Percentiles rank a stretch among this genome's conserved stretches.
phyloP scores from a whole-genome alignment of 78 protist genomes.

The Dictyostelium brefeldianum region DNA sequence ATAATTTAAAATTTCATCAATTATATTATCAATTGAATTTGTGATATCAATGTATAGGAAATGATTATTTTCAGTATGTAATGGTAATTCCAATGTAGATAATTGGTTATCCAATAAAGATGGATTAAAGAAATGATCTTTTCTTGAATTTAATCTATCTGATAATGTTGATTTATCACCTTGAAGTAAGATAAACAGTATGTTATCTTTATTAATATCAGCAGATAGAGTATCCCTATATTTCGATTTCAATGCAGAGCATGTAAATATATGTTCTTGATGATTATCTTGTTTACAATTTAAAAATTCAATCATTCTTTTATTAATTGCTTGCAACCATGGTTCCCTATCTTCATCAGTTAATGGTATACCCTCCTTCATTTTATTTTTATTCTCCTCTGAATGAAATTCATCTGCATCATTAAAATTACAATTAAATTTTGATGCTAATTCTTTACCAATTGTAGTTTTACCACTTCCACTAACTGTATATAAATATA shows the following conservation, averaged over 20 bases:
- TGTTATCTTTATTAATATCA: background rate
- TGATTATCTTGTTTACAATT: background rate
- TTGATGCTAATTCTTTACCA: background rate
- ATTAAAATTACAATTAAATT: slow-evolving; percentile 26
- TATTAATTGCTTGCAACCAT: slow-evolving; percentile 49
- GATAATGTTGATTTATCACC: slow-evolving; percentile 3
- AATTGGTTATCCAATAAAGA: slow-evolving; percentile 44
- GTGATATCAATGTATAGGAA: slow-evolving; percentile 9
- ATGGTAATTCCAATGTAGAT: slow-evolving; percentile 38
- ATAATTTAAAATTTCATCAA: slow-evolving; percentile 1
- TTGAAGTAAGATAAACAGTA: slow-evolving; percentile 25
- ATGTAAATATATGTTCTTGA: slow-evolving; percentile 22
- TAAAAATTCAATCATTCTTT: slow-evolving; percentile 13
- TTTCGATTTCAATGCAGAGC: slow-evolving; percentile 53
- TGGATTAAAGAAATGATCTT: slow-evolving; percentile 39
- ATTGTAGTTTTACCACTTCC: slow-evolving; percentile 41
- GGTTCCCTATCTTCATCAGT: slow-evolving; percentile 67
- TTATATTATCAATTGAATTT: background rate
- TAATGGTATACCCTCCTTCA: slow-evolving; percentile 51
- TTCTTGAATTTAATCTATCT: slow-evolving; percentile 11
- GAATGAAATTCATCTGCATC: slow-evolving; percentile 46
- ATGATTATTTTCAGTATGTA: background rate
- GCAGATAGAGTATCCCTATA: slow-evolving; percentile 30
- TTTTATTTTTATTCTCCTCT: slow-evolving; percentile 30
- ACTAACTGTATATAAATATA: background rate